These are phyloP conservation scores for Ulota crispa DNA, from an alignment of 225 moss, liverwort and hornwort species.

Conservation along the genomic window DNA sequence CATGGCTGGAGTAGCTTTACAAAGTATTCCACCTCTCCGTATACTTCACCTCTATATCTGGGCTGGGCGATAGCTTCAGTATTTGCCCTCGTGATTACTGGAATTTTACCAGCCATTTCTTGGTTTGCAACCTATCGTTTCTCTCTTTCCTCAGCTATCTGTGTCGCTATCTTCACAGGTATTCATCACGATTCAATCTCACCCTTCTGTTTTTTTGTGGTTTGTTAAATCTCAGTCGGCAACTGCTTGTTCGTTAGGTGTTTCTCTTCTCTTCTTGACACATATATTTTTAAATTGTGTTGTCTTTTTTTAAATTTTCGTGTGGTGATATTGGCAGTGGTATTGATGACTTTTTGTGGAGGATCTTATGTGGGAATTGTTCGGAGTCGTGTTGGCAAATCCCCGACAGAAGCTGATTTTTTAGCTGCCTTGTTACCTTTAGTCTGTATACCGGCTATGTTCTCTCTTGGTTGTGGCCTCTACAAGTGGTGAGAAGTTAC, in stretches of 20 bases:
- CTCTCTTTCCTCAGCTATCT: slow-evolving; percentile 87
- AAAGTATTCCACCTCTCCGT: slow-evolving; percentile 67
- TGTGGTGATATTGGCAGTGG: slow-evolving; percentile 65
- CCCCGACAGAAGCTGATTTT: slow-evolving; percentile 82
- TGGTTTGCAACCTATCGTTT: slow-evolving; percentile 99
- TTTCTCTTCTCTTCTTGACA: neutral
- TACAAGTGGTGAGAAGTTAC: slow-evolving; percentile 81
- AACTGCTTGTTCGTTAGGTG: neutral
- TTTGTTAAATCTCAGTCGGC: neutral
- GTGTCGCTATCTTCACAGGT: slow-evolving; percentile 89
- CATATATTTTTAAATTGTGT: neutral
- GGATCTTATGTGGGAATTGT: slow-evolving; percentile 94
- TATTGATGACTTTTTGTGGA: slow-evolving; percentile 93
- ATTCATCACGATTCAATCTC: slow-evolving; percentile 21
- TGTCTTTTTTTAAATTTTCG: neutral
- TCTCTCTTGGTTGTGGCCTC: slow-evolving; percentile 86
- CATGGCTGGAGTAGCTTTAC: slow-evolving; percentile 77
- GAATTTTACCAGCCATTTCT: slow-evolving; percentile 84
- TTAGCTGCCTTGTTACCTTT: slow-evolving; percentile 89
- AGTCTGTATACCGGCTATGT: slow-evolving; percentile 88
- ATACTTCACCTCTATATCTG: slow-evolving; percentile 82
- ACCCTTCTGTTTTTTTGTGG: neutral
- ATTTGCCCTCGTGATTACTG: slow-evolving; percentile 82
- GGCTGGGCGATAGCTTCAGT: slow-evolving; percentile 96
- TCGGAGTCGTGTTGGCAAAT: slow-evolving; percentile 69